These are phyloP conservation scores for Trametes hirsuta DNA, from an alignment of 1,284 basidiomycete genomes.

Conservation along the genomic window DNA sequence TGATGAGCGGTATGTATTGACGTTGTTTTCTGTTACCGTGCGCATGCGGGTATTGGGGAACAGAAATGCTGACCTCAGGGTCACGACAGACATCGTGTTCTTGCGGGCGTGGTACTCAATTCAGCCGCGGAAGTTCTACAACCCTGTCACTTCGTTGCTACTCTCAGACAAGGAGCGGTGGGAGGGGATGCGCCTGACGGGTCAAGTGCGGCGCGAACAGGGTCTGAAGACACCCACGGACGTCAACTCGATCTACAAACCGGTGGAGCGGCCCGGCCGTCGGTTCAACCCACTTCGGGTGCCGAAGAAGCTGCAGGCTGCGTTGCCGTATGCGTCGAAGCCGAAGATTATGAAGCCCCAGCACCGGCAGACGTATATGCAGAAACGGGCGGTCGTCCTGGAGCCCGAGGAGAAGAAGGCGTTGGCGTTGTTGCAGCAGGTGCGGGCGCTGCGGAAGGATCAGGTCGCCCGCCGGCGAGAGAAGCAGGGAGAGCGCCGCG, in stretches of 20 bases:
- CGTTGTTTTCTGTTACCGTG: neutral
- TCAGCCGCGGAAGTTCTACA: conserved; percentile 95
- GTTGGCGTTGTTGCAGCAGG: conserved; percentile 92
- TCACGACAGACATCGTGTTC: conserved; percentile 84
- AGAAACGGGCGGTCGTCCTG: conserved; percentile 92
- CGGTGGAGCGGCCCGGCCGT: conserved; percentile 77
- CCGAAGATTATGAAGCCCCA: conserved; percentile 84
- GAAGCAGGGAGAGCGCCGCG: conserved; percentile 80
- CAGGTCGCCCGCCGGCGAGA: conserved; percentile 78
- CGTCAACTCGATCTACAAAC: conserved; percentile 89
- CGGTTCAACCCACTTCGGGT: conserved; percentile 93
- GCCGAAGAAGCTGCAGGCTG: conserved; percentile 86
- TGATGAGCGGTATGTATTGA: conserved; percentile 83
- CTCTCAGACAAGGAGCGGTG: conserved; percentile 79
- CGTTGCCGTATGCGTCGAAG: conserved; percentile 92
- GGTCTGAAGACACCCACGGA: conserved; percentile 82
- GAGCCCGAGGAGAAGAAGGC: conserved; percentile 95
- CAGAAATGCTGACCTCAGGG: neutral
- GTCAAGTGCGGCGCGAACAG: conserved; percentile 86
- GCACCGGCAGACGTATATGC: conserved; percentile 79
- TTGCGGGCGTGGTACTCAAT: conserved; percentile 97
- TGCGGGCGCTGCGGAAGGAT: conserved; percentile 90
- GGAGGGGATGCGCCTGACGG: conserved; percentile 95
- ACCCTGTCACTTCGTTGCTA: conserved; percentile 92
- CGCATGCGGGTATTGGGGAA: neutral